Conservation (phyloP, 208 protist genomes). For the Kentomonas sorsogonicus region DNA sequence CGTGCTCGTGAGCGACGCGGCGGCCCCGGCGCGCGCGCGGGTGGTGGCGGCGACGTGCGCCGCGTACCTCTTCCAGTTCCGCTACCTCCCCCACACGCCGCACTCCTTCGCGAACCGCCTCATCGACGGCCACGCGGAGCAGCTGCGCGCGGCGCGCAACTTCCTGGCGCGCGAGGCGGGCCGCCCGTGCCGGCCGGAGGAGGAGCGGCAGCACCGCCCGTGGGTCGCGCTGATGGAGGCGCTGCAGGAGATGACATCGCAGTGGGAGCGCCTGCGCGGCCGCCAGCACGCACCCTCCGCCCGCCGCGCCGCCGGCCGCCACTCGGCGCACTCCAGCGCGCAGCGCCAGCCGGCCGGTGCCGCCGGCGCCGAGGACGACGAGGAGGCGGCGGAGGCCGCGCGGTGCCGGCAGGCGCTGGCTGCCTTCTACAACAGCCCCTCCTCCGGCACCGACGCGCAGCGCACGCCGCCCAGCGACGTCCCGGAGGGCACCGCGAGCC, state of each 20-base stretch:
- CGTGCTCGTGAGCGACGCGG: constrained; percentile 44
- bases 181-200: constrained; percentile 23
- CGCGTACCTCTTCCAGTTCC: constrained; percentile 71
- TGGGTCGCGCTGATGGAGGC: constrained; percentile 69
- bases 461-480: constrained; percentile 18
- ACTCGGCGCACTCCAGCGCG: constrained; percentile 8
- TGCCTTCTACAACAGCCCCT: not conserved
- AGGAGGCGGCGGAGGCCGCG: constrained; percentile 5
- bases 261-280: constrained; percentile 42
- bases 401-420: constrained; percentile 10
- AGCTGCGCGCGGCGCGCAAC: constrained; percentile 26
- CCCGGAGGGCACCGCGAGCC: constrained; percentile 4
- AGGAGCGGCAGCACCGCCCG: constrained; percentile 41
- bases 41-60: constrained; percentile 56
- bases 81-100: constrained; percentile 61
- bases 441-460: constrained; percentile 9
- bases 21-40: constrained; percentile 37
- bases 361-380: constrained; percentile 3
- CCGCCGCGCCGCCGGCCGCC: constrained; percentile 29
- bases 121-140: constrained; percentile 21
- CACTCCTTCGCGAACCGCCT: constrained; percentile 43
- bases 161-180: constrained; percentile 29
- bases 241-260: constrained; percentile 52
- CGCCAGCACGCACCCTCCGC: constrained; percentile 20
- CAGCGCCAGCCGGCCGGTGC: not conserved